Evolutionary conservation across 1,139 yeast species (phyloP).

Genomic region (Pneumocystis oryctolagi): DNA sequence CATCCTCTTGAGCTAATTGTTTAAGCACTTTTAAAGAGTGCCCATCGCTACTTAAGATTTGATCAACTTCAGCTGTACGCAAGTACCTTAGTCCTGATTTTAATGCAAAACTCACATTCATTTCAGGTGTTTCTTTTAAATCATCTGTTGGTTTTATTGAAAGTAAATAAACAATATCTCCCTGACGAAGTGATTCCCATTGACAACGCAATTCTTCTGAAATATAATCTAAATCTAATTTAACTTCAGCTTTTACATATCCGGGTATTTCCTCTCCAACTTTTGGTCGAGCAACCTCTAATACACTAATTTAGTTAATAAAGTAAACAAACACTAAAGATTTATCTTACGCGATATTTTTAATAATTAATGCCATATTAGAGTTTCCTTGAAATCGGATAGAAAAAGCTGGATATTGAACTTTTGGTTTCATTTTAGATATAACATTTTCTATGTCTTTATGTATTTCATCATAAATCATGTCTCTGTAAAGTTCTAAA

Average conservation of each 20-base stretch:
- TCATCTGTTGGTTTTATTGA: slow-evolving; percentile 16
- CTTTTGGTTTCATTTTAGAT: slow-evolving; percentile 18
- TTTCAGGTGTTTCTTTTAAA: slow-evolving; percentile 10
- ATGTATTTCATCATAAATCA: slow-evolving; percentile 18
- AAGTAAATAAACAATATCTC: slow-evolving; percentile 23
- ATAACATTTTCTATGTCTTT: slow-evolving; percentile 20
- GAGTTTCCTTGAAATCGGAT: slow-evolving; percentile 21
- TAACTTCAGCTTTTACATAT: slow-evolving; percentile 18
- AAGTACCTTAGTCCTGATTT: slow-evolving; percentile 17
- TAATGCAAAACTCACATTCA: slow-evolving; percentile 8
- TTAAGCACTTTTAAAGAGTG: slow-evolving; percentile 6
- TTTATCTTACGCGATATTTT: slow-evolving; percentile 12
- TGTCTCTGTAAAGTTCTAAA: slow-evolving; percentile 17
- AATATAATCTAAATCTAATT: slow-evolving; percentile 18
- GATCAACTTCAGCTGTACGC: slow-evolving; percentile 20
- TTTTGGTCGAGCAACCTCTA: slow-evolving; percentile 20
- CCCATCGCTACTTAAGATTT: slow-evolving; percentile 16
- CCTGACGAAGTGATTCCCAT: slow-evolving; percentile 24
- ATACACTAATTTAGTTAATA: slow-evolving; percentile 9
- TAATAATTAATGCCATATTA: slow-evolving; percentile 22
- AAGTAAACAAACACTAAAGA: neutral
- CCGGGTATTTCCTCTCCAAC: slow-evolving; percentile 19
- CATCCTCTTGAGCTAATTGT: neutral
- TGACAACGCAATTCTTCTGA: slow-evolving; percentile 16
- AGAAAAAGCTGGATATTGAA: slow-evolving; percentile 4